Evolutionary conservation across 2,329 filamentous ascomycete species (phyloP).

Genomic region (Fusarium floridanum): DNA sequence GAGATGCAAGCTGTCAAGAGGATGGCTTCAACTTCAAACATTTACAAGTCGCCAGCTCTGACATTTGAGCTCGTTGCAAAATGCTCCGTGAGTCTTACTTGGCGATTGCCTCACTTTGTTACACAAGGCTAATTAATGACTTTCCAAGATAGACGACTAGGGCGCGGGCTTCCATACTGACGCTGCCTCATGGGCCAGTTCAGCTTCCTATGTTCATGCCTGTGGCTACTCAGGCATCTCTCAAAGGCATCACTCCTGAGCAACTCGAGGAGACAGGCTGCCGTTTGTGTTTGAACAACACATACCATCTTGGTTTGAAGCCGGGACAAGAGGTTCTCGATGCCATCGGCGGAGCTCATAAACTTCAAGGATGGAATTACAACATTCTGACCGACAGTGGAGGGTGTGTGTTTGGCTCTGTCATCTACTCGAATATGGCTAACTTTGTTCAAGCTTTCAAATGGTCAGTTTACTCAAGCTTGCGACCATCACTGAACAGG

Average conservation of each 20-base stretch:
- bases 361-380: slow-evolving; percentile 92
- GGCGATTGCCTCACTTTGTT: slow-evolving; percentile 23
- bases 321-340: slow-evolving; percentile 92
- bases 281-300: slow-evolving; percentile 95
- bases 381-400: slow-evolving; percentile 91
- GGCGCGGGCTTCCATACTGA: slow-evolving; percentile 88
- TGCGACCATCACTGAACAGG: slow-evolving; percentile 93
- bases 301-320: slow-evolving; percentile 95
- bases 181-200: slow-evolving; percentile 91
- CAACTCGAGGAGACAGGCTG: slow-evolving; percentile 93
- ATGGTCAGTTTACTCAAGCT: slow-evolving; percentile 98
- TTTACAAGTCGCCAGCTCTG: slow-evolving; percentile 74
- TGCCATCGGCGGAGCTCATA: slow-evolving; percentile 90
- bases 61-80: slow-evolving; percentile 82
- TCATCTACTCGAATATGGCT: not conserved
- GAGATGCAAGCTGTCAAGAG: slow-evolving; percentile 53
- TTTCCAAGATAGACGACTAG: slow-evolving; percentile 80
- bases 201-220: slow-evolving; percentile 97
- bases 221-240: slow-evolving; percentile 93
- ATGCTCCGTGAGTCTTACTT: slow-evolving; percentile 76
- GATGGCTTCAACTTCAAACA: slow-evolving; percentile 62
- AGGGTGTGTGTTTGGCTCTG: slow-evolving; percentile 61
- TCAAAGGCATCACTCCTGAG: slow-evolving; percentile 93
- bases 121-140: slow-evolving; percentile 32
- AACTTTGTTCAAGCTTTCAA: slow-evolving; percentile 79